Percentiles rank a stretch among this genome's conserved stretches.
Evolutionary conservation across 78 protist genomes (phyloP).

Genomic region (Creolimax fragrantissima): DNA sequence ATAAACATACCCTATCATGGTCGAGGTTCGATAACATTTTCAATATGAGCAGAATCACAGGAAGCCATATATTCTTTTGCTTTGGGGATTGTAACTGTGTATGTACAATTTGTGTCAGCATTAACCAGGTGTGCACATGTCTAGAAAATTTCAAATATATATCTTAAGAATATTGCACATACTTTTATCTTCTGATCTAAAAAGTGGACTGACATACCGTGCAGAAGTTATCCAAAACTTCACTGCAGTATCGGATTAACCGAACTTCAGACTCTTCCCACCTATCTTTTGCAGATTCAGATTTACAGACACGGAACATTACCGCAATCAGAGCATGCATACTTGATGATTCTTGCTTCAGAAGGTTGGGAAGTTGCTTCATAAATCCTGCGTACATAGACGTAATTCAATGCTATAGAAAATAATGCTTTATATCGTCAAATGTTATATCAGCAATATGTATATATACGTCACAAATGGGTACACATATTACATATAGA

Average conservation of each 20-base stretch:
- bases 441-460: no score
- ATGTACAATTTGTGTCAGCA: neutral
- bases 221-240: neutral
- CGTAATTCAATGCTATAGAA: neutral
- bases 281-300: neutral
- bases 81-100: neutral
- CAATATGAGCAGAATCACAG: neutral
- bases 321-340: neutral
- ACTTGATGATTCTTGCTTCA: neutral
- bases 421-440: no score
- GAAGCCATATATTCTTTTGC: neutral
- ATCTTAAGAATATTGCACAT: neutral
- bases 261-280: neutral
- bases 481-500: neutral
- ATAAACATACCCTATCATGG: constrained; percentile 2
- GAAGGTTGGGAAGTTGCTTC: neutral
- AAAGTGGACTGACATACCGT: neutral
- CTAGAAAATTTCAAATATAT: neutral
- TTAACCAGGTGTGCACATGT: neutral
- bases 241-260: neutral
- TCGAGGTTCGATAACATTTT: neutral
- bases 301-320: neutral
- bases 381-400: neutral
- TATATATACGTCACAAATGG: no score
- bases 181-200: no score